Evolutionary conservation across 345 rosid species (phyloP).

Genomic region (Stellera chamaejasme): DNA sequence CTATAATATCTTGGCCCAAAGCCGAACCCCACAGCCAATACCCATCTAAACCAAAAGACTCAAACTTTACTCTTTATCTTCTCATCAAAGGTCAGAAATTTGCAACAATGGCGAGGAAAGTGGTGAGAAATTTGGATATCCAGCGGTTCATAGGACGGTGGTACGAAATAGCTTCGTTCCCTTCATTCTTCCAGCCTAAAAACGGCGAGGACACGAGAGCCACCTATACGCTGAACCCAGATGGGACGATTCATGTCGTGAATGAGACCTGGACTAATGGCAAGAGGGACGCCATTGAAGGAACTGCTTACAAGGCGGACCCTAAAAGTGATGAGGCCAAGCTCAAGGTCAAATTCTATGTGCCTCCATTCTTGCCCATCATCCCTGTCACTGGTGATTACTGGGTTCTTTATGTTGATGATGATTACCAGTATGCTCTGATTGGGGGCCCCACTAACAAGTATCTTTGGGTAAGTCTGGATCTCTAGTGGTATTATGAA

Average conservation of each 20-base stretch:
- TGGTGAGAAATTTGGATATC: conserved; percentile 60
- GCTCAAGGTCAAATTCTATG: conserved; percentile 80
- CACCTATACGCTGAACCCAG: conserved; percentile 59
- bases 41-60: no score
- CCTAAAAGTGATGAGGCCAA: conserved; percentile 80
- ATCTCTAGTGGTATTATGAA: not conserved
- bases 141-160: conserved; percentile 81
- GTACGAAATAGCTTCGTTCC: conserved; percentile 92
- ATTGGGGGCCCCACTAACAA: conserved; percentile 69
- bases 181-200: conserved; percentile 68
- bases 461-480: conserved; percentile 61
- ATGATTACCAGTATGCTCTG: conserved; percentile 54
- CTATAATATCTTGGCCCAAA: no score
- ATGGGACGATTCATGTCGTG: conserved; percentile 67
- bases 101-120: conserved; percentile 38
- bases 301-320: conserved; percentile 68
- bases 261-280: conserved; percentile 83
- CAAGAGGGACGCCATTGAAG: conserved; percentile 60
- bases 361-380: conserved; percentile 83
- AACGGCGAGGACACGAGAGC: conserved; percentile 74
- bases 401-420: conserved; percentile 74
- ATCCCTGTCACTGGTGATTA: conserved; percentile 74
- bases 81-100: not conserved
- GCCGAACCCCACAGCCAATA: no score
- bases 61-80: no score